Evolutionary conservation across 2,329 filamentous ascomycete species (phyloP), one percentile per base, ranked within the genome.

Genomic region (Raffaelea deltoideospora): DNA sequence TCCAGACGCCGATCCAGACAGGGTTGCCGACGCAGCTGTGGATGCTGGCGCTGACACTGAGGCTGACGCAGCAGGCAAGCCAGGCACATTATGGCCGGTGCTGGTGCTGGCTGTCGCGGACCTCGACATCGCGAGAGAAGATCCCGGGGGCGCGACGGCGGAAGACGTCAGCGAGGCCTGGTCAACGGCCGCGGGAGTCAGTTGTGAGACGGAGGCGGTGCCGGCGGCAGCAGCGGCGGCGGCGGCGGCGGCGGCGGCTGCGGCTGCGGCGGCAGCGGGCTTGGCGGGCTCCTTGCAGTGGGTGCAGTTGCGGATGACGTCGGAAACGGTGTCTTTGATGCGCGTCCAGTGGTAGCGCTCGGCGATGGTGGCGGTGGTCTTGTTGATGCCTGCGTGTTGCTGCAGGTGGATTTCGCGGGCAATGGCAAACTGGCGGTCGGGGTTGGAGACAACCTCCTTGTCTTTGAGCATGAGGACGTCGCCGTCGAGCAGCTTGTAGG

Each of bases 331-430:
- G 59, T 95, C 87, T 56, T 96, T 98, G 62, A 96, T 96, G 42
- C 88, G 75, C 33, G 92, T 87, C 90, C 90, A 98, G 59, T 96
- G 90, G 54, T 88, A 95, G 51, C 79, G 81, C 53, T 95, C 84
- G 10, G 88, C 85, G 50, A 98, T 94, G 17, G 77, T 80, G 17
- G 88, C 87, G 1, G 88, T 96, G 0, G 88, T 96, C 63, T 95
- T 95, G 65, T 98, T 98, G 65, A 96, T 96, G 35, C 90, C 90
- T 7, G 81, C 85, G 53, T 98, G 90, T 30, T 78, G 69, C 38
- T 62, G 57, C 39, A 75, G 65, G 57, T 98, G 90, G 27, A 87
- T 69, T 40, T 69, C 65, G 32, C 81, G 69, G 11, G 87, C 84
- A 48, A 96, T 90, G 41, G 90, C 83, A 55, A 92, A 92, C 62